A percentile compares a stretch with the other conserved stretches of the same genome.
Conservation (phyloP, 768 basidiomycete species). For the Leccinum aurantiacum region DNA sequence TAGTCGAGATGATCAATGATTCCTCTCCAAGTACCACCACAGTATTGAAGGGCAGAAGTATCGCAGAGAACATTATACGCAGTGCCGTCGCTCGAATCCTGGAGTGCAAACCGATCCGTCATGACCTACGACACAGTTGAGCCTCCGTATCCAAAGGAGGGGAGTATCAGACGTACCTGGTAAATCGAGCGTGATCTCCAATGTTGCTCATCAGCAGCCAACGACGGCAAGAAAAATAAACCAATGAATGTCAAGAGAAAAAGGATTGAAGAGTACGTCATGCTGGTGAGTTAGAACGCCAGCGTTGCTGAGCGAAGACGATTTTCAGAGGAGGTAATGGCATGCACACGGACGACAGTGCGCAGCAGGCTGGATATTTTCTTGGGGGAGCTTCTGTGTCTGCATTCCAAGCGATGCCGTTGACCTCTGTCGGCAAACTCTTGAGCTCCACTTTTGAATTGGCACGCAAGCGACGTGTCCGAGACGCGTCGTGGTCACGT, state of each 20-base stretch:
- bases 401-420: slow-evolving; percentile 26
- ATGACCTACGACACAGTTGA: slow-evolving; percentile 37
- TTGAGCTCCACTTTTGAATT: slow-evolving; percentile 10
- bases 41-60: slow-evolving; percentile 48
- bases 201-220: slow-evolving; percentile 43
- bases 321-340: slow-evolving; percentile 5
- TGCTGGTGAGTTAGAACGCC: slow-evolving; percentile 4
- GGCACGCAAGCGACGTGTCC: neutral
- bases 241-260: slow-evolving; percentile 8
- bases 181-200: slow-evolving; percentile 58
- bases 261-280: slow-evolving; percentile 12
- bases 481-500: slow-evolving; percentile 28
- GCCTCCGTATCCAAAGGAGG: neutral
- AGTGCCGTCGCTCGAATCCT: slow-evolving; percentile 31
- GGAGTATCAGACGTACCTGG: slow-evolving; percentile 37
- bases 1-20: slow-evolving; percentile 58
- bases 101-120: slow-evolving; percentile 62
- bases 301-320: slow-evolving; percentile 1
- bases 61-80: slow-evolving; percentile 42
- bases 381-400: slow-evolving; percentile 10
- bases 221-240: slow-evolving; percentile 11
- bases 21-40: slow-evolving; percentile 57
- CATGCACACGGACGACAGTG: slow-evolving; percentile 2
- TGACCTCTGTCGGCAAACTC: slow-evolving; percentile 22
- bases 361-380: slow-evolving; percentile 1